phyloP scores from a whole-genome alignment of 768 basidiomycete genomes.

The Hericium erinaceus region DNA sequence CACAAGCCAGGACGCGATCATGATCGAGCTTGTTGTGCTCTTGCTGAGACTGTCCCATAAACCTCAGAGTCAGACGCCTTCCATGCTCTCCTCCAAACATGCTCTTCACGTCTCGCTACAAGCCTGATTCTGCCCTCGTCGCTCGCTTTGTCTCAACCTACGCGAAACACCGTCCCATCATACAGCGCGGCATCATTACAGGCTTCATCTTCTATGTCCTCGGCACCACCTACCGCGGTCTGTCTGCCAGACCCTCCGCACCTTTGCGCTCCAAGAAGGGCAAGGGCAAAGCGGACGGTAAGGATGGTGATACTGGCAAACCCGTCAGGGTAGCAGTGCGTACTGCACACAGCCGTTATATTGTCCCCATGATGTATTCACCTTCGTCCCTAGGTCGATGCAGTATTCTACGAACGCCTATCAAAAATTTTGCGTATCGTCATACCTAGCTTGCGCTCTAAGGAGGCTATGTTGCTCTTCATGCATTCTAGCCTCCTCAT shows the following conservation, averaged over 20 bases:
- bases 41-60: background rate
- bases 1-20: background rate
- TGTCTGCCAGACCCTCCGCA: conserved; percentile 35
- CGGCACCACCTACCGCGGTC: conserved; percentile 46
- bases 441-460: conserved; percentile 76
- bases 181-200: conserved; percentile 64
- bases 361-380: background rate
- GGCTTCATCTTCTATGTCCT: conserved; percentile 68
- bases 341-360: background rate
- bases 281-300: conserved; percentile 29
- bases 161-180: conserved; percentile 49
- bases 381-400: conserved; percentile 60
- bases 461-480: conserved; percentile 78
- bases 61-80: background rate
- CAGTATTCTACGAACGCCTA: conserved; percentile 79
- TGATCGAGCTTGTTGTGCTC: background rate
- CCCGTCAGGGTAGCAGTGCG: conserved; percentile 61
- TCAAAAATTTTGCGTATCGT: conserved; percentile 74
- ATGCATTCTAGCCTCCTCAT: conserved; percentile 88
- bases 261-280: conserved; percentile 18
- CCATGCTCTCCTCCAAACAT: conserved; percentile 14
- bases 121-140: conserved; percentile 28
- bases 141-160: conserved; percentile 45
- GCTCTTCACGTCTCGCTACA: conserved; percentile 21
- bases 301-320: conserved; percentile 28